Evolutionary conservation across 768 basidiomycete genomes (phyloP).

Genomic region (Suillus spraguei): DNA sequence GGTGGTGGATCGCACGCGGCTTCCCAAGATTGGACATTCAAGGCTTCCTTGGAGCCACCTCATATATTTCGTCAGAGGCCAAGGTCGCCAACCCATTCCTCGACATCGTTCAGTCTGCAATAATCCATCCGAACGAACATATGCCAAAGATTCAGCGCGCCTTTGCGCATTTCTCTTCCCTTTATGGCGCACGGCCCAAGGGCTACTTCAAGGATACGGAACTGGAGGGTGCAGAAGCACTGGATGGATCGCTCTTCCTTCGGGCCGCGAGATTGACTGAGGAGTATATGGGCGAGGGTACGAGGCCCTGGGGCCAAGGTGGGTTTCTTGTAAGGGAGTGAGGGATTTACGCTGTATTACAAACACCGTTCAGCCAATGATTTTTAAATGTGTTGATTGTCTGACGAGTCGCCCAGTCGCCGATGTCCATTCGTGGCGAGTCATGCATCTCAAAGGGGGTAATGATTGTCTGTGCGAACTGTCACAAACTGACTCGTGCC

Average conservation of each 20-base stretch:
- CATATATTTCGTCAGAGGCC: conserved; percentile 4
- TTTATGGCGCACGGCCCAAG: conserved; percentile 30
- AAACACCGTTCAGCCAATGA: not conserved
- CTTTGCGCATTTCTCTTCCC: conserved; percentile 33
- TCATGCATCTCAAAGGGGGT: not conserved
- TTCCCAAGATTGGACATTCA: conserved; percentile 33
- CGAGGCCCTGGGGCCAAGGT: conserved; percentile 26
- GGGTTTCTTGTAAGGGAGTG: conserved; percentile 22
- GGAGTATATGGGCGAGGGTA: conserved; percentile 32
- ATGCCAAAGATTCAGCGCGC: conserved; percentile 35
- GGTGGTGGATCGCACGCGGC: conserved; percentile 34
- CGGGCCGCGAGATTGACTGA: conserved; percentile 32
- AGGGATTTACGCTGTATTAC: conserved; percentile 2
- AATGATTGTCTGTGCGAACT: not conserved
- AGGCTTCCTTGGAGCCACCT: conserved; percentile 28
- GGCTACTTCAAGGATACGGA: conserved; percentile 33
- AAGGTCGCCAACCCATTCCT: conserved; percentile 41
- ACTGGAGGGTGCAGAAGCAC: conserved; percentile 31
- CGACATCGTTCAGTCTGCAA: conserved; percentile 39
- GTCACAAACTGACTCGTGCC: not conserved
- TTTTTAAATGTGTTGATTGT: not conserved
- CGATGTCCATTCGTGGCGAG: not conserved
- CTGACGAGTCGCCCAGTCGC: too few relatives aligned
- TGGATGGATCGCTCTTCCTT: conserved; percentile 41
- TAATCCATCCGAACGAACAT: conserved; percentile 39